Evolutionary conservation across 208 protist genomes (phyloP).

Genomic region (Phytomonas sp.): DNA sequence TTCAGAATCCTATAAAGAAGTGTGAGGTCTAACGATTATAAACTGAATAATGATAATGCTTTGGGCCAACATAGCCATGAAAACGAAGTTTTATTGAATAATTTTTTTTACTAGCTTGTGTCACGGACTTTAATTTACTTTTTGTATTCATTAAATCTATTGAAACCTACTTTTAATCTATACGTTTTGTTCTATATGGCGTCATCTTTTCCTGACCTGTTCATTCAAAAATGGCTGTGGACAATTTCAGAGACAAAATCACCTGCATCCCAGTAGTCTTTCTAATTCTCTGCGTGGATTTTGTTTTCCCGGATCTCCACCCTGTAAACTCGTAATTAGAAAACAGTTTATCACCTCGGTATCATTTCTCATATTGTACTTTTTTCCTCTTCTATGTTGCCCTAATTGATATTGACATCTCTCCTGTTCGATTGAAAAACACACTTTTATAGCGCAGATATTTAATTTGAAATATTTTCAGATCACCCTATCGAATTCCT

Average conservation of each 20-base stretch:
- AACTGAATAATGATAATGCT: background rate
- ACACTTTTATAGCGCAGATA: conserved; percentile 3
- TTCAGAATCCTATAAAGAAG: background rate
- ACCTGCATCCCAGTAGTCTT: background rate
- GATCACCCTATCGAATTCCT: background rate
- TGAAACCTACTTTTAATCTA: background rate
- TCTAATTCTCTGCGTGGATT: background rate
- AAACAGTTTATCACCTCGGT: background rate
- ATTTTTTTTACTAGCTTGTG: background rate
- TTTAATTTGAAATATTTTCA: background rate
- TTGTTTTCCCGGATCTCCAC: background rate
- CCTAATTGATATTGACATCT: background rate
- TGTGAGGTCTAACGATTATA: background rate
- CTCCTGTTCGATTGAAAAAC: background rate
- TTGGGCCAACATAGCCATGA: background rate
- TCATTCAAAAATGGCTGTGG: background rate
- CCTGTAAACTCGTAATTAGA: background rate
- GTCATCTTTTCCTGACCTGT: background rate
- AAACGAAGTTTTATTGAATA: background rate
- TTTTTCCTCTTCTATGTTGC: background rate
- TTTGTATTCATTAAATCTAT: background rate
- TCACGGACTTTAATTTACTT: background rate
- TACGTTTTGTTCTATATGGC: background rate
- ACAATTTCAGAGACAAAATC: background rate
- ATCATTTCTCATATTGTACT: background rate